Evolutionary conservation across 805 yeast genomes (phyloP).

Genomic region (Cyberlindnera nakhonratchasimensis): DNA sequence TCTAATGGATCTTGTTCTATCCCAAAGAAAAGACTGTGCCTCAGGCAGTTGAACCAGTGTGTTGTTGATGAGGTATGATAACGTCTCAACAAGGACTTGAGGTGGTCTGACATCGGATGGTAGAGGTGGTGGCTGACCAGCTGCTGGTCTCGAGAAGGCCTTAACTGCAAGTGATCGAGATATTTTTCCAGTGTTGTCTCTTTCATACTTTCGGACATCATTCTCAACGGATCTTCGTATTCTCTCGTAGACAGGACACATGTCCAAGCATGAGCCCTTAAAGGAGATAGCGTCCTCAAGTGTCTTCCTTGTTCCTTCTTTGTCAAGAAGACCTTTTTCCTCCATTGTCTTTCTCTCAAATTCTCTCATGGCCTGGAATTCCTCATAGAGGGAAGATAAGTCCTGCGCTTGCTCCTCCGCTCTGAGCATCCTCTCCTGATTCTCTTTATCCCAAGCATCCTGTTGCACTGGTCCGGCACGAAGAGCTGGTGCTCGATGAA

Average conservation of each 20-base stretch:
- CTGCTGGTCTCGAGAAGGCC: conserved; percentile 94
- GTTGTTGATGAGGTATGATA: conserved; percentile 67
- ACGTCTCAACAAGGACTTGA: conserved; percentile 56
- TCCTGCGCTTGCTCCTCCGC: conserved; percentile 54
- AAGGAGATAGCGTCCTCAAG: conserved; percentile 86
- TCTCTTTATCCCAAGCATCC: conserved; percentile 71
- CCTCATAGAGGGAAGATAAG: conserved; percentile 69
- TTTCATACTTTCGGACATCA: conserved; percentile 77
- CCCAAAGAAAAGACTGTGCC: conserved; percentile 92
- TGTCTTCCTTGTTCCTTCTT: conserved; percentile 75
- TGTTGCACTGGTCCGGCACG: conserved; percentile 28
- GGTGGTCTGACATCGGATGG: conserved; percentile 99
- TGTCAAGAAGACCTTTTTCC: conserved; percentile 75
- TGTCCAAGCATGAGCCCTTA: conserved; percentile 83
- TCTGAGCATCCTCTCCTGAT: conserved; percentile 57
- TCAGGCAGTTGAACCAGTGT: conserved; percentile 69
- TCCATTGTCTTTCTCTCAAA: conserved; percentile 79
- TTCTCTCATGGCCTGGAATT: conserved; percentile 69
- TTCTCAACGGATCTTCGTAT: conserved; percentile 84
- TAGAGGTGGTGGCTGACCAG: conserved; percentile 96
- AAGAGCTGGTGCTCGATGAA: conserved; percentile 36
- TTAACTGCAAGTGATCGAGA: conserved; percentile 67
- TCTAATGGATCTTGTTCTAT: conserved; percentile 91
- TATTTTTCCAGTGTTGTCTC: conserved; percentile 54
- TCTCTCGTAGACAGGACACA: conserved; percentile 95